Evolutionary conservation across 2,329 filamentous ascomycete species (phyloP).

Genomic region (Sclerotinia borealis): DNA sequence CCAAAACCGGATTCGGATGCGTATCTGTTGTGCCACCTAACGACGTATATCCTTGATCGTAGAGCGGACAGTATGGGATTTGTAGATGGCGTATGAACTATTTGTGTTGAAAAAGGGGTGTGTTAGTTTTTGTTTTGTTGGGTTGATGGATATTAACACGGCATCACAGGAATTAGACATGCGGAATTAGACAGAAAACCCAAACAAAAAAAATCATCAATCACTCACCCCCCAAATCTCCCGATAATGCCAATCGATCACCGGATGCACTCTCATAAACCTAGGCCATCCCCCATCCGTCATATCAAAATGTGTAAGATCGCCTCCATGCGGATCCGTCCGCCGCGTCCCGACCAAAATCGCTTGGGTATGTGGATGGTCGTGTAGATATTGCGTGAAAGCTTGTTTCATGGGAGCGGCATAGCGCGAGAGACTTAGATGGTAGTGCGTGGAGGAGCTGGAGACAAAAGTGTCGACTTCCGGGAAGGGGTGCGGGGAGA

Average conservation of each 20-base stretch:
- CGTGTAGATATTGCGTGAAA: slow-evolving; percentile 68
- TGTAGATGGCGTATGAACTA: slow-evolving; percentile 74
- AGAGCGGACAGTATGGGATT: slow-evolving; percentile 79
- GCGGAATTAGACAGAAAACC: too few species aligned
- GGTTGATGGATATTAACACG: too few species aligned
- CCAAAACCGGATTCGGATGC: slow-evolving; percentile 75
- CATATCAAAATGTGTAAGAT: slow-evolving; percentile 73
- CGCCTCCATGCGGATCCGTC: slow-evolving; percentile 84
- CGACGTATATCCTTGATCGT: slow-evolving; percentile 85
- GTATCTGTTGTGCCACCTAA: slow-evolving; percentile 89
- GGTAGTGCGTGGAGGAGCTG: slow-evolving; percentile 59
- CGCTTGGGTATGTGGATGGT: slow-evolving; percentile 60
- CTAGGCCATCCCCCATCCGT: slow-evolving; percentile 87
- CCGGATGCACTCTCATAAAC: slow-evolving; percentile 90
- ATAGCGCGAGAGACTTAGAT: slow-evolving; percentile 70
- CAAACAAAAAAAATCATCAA: background rate
- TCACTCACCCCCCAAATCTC: slow-evolving; percentile 85
- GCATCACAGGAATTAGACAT: too few species aligned
- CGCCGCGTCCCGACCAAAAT: slow-evolving; percentile 84
- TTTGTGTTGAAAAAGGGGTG: slow-evolving; percentile 1
- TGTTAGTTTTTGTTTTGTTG: background rate
- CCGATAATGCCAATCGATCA: slow-evolving; percentile 95
- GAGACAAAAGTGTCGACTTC: slow-evolving; percentile 83
- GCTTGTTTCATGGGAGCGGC: slow-evolving; percentile 73
- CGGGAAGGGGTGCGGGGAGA: slow-evolving; percentile 74